Evolutionary conservation across 2,329 filamentous ascomycete genomes (phyloP).

Genomic region (Didymella arachidicola): DNA sequence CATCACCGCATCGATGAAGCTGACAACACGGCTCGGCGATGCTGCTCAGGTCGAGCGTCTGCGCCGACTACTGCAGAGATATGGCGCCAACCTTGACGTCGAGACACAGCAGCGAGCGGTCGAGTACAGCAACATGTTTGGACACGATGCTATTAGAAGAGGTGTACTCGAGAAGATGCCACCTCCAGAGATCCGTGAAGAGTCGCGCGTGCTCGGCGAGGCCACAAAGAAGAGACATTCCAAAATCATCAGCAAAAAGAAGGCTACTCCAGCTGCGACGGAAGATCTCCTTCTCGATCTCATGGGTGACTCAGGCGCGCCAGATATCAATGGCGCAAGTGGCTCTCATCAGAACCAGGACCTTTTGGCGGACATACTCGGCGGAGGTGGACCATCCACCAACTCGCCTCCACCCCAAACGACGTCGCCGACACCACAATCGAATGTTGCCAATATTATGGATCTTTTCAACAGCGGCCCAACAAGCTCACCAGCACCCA

Average conservation of each 20-base stretch:
- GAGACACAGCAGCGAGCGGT: conserved; percentile 96
- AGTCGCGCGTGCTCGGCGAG: conserved; percentile 87
- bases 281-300: conserved; percentile 91
- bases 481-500: conserved; percentile 49
- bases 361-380: conserved; percentile 89
- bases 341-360: conserved; percentile 76
- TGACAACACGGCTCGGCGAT: conserved; percentile 87
- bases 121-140: conserved; percentile 95
- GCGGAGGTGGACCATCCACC: conserved; percentile 65
- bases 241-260: conserved; percentile 68
- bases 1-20: conserved; percentile 90
- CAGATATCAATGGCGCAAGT: conserved; percentile 63
- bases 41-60: conserved; percentile 86
- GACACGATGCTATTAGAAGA: conserved; percentile 82
- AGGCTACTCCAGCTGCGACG: conserved; percentile 81
- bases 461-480: conserved; percentile 75
- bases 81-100: conserved; percentile 88
- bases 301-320: conserved; percentile 80
- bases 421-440: conserved; percentile 46
- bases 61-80: conserved; percentile 75
- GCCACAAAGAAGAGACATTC: conserved; percentile 64
- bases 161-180: conserved; percentile 99
- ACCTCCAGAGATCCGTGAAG: conserved; percentile 93
- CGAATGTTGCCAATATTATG: conserved; percentile 74
- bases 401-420: conserved; percentile 57